Percentiles rank a stretch among this genome's conserved stretches.
phyloP scores from a whole-genome alignment of 106 monocot genomes.

The Platanthera zijinensis region DNA sequence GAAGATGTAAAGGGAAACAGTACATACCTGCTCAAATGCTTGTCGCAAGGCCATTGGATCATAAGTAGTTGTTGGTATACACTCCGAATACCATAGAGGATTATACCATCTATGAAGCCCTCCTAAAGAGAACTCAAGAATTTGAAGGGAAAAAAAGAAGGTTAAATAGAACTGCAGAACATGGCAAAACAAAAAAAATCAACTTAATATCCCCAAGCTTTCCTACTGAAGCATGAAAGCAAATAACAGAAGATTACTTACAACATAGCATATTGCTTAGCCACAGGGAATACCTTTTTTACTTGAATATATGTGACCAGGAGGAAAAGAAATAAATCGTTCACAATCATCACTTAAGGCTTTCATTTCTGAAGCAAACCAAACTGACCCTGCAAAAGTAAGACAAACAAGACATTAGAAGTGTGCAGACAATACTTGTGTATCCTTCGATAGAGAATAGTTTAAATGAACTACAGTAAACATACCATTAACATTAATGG shows the following conservation, averaged over 20 bases:
- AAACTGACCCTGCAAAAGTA: conserved; percentile 46
- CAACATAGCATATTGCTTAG: neutral
- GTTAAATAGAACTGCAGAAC: neutral
- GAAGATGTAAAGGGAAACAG: conserved; percentile 4
- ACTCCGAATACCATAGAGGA: conserved; percentile 77
- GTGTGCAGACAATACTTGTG: neutral
- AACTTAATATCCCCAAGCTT: neutral
- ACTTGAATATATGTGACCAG: conserved; percentile 54
- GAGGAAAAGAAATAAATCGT: conserved; percentile 26
- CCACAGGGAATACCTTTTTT: conserved; percentile 28
- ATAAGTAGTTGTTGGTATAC: conserved; percentile 61
- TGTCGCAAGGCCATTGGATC: conserved; percentile 58
- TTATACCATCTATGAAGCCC: conserved; percentile 74
- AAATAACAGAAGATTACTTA: neutral
- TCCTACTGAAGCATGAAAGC: neutral
- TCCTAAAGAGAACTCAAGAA: conserved; percentile 15
- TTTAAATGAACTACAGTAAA: neutral
- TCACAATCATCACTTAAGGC: conserved; percentile 65
- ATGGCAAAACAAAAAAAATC: neutral
- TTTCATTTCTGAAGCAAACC: conserved; percentile 83
- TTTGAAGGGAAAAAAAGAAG: neutral
- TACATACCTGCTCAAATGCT: conserved; percentile 69
- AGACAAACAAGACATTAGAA: neutral
- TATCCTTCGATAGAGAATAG: neutral
- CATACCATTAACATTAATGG: neutral